Evolutionary conservation across 1,284 basidiomycete species (phyloP), one percentile per base, ranked within the genome.

Genomic region (Apiotrichum domesticum): DNA sequence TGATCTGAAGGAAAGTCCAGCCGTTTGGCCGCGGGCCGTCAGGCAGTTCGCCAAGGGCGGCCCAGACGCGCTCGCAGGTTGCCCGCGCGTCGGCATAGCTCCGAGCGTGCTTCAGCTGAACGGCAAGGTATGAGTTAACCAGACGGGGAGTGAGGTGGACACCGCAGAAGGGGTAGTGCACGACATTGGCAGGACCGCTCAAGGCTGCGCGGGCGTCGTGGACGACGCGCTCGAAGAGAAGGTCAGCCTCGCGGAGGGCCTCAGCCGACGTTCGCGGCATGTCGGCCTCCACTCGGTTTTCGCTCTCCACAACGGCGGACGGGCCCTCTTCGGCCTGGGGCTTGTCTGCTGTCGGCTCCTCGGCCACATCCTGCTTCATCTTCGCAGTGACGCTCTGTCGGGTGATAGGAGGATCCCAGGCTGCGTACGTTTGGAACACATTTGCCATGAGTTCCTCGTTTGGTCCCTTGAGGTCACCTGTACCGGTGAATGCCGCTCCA

Each of bases 391-490:
- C 56, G 29, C 64, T 42, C 4, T 21, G 21, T 32, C 60, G 62
- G 34, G 35, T 51, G 4, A 55, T n/a, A 7, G 53, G 63, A 1
- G 88, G 85, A 47, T 79, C 80, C 76, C 90, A 95, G 1, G 86
- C 77, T 0, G 91, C 86, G 76, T 98, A 98, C 1, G 90, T 82
- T 76, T 92, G 87, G 73, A 98, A 92, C 7, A 97, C 77, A 66
- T 90, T 86, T 63, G 83, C 81, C 83, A 98, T 84, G 33, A 88
- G 81, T 65, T 86, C 83, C 55, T 87, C 85, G 62, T 88, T 82
- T 11, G 92, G 81, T 41, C 71, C 70, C 47, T 55, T 58, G 51
- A 62, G 39, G 1, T 33, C 35, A 0, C 34, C 21, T 10, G 40
- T 29, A 4, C 55, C 55, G 1, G 50, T 39, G 13, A 58, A 54